Evolutionary conservation across 2,329 filamentous ascomycete genomes (phyloP), one percentile per base, ranked within the genome.

Genomic region (Fusarium sulawesiense): DNA sequence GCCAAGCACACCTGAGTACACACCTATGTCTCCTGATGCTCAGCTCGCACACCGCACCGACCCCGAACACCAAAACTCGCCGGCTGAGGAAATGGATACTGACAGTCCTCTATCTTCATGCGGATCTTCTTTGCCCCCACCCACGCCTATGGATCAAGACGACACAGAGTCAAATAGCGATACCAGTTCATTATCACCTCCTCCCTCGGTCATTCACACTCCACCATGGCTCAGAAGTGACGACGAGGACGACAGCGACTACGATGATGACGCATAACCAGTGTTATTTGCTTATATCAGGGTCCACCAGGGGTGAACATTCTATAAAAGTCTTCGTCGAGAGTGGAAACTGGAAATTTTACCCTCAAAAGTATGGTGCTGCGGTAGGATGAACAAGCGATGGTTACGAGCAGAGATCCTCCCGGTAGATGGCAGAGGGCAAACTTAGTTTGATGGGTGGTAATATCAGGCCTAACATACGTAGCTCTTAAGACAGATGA

Each of bases 181-280:
- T 25, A 57, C 56, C 4, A 37, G 56, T 47, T 47, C 62, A 40
- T 51, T 73, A 6, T 74, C 73, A n/a, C 51, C 64, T 23, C 68
- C 70, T 11, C 70, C 70, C 4, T 53, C 66, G 3, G 30, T 34
- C 3, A 60, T 69, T 10, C 55, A 54, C 16, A 75, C 73, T 20
- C 73, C 73, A 8, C 64, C 66, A 11, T 70, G 54, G 32, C 50
- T 71, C 8, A 34, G 23, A 34, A 37, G n/a, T 14, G 23, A 32
- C 12, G n/a, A 45, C 3, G 45, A 37, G 4, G 10, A 37, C 18
- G 34, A 37, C 18, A 37, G 18, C 34, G 34, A 37, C 34, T 37
- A 37, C 34, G 30, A 21, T 14, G 23, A 32, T 10, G 16, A 41
- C 6, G 45, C 13, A 40, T 56, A 23, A 14, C 13, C n/a, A 20